A percentile compares a stretch with the other conserved stretches of the same genome.
phyloP scores from a whole-genome alignment of 768 basidiomycete genomes.

The Podaxis rugospora region DNA sequence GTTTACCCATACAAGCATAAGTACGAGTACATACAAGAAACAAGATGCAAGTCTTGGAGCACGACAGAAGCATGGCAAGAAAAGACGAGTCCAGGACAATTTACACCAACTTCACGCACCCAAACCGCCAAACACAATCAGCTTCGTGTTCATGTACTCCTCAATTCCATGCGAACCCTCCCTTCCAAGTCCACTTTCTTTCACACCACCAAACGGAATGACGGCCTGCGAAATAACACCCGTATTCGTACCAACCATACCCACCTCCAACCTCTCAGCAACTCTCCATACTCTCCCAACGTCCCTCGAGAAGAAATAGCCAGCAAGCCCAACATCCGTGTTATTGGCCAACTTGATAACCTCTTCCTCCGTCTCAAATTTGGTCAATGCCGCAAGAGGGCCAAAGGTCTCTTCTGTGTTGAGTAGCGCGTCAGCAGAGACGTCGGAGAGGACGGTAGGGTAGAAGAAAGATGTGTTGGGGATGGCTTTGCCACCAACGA shows the following conservation, averaged over 20 bases:
- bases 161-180: conserved; percentile 90
- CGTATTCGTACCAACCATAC: conserved; percentile 85
- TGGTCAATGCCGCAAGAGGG: conserved; percentile 79
- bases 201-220: conserved; percentile 88
- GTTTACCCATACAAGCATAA: background rate
- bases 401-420: conserved; percentile 93
- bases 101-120: conserved; percentile 17
- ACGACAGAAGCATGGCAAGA: background rate
- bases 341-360: conserved; percentile 83
- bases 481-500: conserved; percentile 80
- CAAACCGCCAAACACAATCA: conserved; percentile 78
- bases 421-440: conserved; percentile 61
- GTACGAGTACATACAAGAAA: background rate
- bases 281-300: conserved; percentile 91
- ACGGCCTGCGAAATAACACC: conserved; percentile 72
- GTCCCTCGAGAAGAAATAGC: conserved; percentile 88
- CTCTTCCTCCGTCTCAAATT: conserved; percentile 93
- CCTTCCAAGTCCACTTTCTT: conserved; percentile 80
- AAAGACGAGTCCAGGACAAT: background rate
- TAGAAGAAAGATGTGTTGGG: conserved; percentile 65
- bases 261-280: conserved; percentile 90
- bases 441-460: conserved; percentile 88
- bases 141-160: conserved; percentile 81
- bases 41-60: background rate
- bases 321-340: conserved; percentile 82